Base-by-base conservation (phyloP, 495 filamentous ascomycete genomes). In the Xylaria acuta region DNA sequence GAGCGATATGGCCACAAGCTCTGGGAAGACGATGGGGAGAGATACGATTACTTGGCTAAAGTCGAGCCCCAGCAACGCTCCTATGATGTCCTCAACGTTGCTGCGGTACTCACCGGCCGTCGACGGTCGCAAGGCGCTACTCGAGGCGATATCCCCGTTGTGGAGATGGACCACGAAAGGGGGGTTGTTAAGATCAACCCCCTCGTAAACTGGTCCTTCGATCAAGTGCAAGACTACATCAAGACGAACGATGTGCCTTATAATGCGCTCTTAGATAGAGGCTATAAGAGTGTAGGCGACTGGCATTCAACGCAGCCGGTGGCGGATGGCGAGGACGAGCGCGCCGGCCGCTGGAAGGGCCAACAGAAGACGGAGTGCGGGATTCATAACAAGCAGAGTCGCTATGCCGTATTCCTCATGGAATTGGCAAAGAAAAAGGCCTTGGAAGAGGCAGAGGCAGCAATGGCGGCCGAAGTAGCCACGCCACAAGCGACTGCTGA, bases 141-240 rank as follows among this genome's bases (percentile, higher is more conserved):
- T 85, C 90, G 95, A 58, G 94, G 93, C 43, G 89, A 92, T 73
- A 87, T 98, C 49, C 90, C 92, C 76, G 91, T 98, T 81, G 88
- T 98, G 73, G 95, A 97, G 79, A 87, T 97, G 22, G 93, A 97
- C 78, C 93, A 97, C 71, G 90, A 91, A 58, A 79, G 81, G 41
- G 94, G 94, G 62, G 84, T 97, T 60, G 89, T 97, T 88, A 98
- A 98, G 84, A 89, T 98, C 87, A 98, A 98, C 82, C 95, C 95
- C 34, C 85, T 98, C 49, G 94, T 92, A 77, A 95, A 95, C 85
- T 98, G 95, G 95, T 86, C 89, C 45, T 97, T 97, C 81, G 83
- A 90, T 71, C 91, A 97, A 80, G 95, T 98, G 53, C 90, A 93
- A 81, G 86, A 88, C 51, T 98, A 98, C 80, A 85, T 97, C 85